Conservation (phyloP, 2,329 filamentous ascomycete species). For the Arthrobotrys entomopaga region DNA sequence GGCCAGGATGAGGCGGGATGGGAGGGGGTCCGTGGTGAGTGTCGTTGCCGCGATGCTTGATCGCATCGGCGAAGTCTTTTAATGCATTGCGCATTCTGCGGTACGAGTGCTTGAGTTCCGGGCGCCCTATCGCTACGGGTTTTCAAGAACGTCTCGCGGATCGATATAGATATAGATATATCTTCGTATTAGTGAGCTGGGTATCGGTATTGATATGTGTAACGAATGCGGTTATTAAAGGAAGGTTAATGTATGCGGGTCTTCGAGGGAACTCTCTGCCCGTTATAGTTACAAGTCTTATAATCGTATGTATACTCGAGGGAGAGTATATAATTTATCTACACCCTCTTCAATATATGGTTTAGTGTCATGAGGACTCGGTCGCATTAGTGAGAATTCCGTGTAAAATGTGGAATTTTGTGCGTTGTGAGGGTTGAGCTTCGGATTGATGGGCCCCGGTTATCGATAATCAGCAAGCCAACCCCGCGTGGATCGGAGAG, state of each 20-base stretch:
- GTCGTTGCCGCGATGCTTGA: slow-evolving; percentile 39
- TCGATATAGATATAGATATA: too few relatives aligned
- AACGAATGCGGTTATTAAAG: too few relatives aligned
- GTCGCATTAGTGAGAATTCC: too few relatives aligned
- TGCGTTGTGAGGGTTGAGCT: slow-evolving; percentile 40
- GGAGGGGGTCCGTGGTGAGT: slow-evolving; percentile 3
- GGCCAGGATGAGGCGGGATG: slow-evolving; percentile 5
- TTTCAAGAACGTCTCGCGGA: background rate
- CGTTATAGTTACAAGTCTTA: too few relatives aligned
- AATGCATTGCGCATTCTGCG: slow-evolving; percentile 42
- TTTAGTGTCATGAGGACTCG: too few relatives aligned
- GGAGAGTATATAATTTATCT: too few relatives aligned
- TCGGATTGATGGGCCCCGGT: slow-evolving; percentile 11
- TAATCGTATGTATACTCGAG: too few relatives aligned
- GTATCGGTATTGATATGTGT: background rate
- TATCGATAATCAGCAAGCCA: slow-evolving; percentile 14
- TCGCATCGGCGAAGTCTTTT: slow-evolving; percentile 37
- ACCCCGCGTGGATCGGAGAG: slow-evolving; percentile 1
- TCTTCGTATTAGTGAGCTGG: background rate
- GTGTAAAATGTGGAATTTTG: slow-evolving; percentile 45
- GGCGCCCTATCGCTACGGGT: slow-evolving; percentile 26
- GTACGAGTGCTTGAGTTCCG: slow-evolving; percentile 5
- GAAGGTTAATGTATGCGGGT: too few relatives aligned
- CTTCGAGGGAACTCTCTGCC: too few relatives aligned
- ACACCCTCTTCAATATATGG: too few relatives aligned